Evolutionary conservation across 805 yeast genomes (phyloP).

Genomic region (Schizosaccharomyces cryophilus): DNA sequence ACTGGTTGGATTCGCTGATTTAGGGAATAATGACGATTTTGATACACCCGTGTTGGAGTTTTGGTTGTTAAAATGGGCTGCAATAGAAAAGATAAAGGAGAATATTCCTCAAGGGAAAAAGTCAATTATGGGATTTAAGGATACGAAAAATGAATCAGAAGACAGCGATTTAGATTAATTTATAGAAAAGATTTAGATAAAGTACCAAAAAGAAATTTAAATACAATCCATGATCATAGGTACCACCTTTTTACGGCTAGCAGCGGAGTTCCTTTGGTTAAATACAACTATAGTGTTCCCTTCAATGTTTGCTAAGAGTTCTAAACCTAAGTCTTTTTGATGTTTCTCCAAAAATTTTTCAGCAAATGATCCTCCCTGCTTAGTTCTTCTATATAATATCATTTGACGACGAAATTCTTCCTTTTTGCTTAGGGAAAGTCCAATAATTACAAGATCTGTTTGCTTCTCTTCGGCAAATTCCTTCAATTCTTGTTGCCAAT

Average conservation of each 20-base stretch:
- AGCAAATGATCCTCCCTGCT: background rate
- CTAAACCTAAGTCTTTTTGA: background rate
- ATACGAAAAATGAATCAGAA: background rate
- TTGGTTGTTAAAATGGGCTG: conserved; percentile 8
- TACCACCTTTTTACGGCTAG: background rate
- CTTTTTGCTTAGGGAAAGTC: background rate
- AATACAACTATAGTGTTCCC: background rate
- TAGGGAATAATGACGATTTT: conserved; percentile 26
- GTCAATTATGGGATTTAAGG: background rate
- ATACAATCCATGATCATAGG: background rate
- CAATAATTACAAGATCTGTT: background rate
- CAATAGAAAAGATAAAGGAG: background rate
- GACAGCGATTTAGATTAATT: background rate
- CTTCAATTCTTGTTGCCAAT: background rate
- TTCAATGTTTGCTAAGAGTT: background rate
- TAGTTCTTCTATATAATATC: background rate
- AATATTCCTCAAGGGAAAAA: background rate
- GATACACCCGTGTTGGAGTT: conserved; percentile 25
- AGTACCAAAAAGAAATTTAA: background rate
- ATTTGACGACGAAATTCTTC: background rate
- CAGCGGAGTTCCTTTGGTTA: background rate
- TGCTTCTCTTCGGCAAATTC: background rate
- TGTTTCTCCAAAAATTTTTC: background rate
- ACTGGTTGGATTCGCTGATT: conserved; percentile 43
- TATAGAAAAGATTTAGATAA: background rate